Evolutionary conservation across 441 rosid species (phyloP), one percentile per base, ranked within the genome.

Genomic region (Corymbia citriodora): DNA sequence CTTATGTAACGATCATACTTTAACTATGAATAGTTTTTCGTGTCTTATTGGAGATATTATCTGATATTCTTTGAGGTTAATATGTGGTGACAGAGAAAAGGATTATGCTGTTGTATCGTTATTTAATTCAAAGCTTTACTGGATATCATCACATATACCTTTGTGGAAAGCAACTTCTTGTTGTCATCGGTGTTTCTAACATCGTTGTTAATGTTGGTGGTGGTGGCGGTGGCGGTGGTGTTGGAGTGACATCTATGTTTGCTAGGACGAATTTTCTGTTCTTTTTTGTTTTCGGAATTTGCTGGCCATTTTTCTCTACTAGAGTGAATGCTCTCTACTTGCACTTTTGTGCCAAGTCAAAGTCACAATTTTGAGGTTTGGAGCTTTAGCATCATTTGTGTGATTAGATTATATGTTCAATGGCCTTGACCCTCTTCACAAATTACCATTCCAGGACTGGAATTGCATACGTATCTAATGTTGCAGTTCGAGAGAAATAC

Each of bases 401-500:
- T 21, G 83, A 74, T 3, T 50, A 74, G 83, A 74, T 74, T 74
- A 40, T 74, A 21, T 45, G 29, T 74, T 74, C 83, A 21, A 36
- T 74, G 21, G 40, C 29, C 83, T 74, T 40, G 83, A 23, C 83
- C 50, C 29, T 74, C 50, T 74, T 40, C 50, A 74, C 50, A 40
- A 55, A 14, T 57, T 57, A n/a, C 25, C 54, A 52, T 33, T 88
- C 50, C 65, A 97, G 99, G 96, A 96, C 97, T 9, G 99, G 98
- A 93, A 93, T 97, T 55, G 99, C 98, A 21, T 98, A 97, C 92
- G 91, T 97, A 94, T 98, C 99, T 27, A 97, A 96, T 55, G 99
- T 98, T 48, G 99, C 98, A 0, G 99, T 98, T 17, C 93, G 97
- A 11, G 97, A 96, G 93, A 95, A 90, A 90, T 96, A 93, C 92